Percentiles rank a stretch among this genome's conserved stretches.
Evolutionary conservation across 805 yeast species (phyloP).

Genomic region (Candida endomychidarum): DNA sequence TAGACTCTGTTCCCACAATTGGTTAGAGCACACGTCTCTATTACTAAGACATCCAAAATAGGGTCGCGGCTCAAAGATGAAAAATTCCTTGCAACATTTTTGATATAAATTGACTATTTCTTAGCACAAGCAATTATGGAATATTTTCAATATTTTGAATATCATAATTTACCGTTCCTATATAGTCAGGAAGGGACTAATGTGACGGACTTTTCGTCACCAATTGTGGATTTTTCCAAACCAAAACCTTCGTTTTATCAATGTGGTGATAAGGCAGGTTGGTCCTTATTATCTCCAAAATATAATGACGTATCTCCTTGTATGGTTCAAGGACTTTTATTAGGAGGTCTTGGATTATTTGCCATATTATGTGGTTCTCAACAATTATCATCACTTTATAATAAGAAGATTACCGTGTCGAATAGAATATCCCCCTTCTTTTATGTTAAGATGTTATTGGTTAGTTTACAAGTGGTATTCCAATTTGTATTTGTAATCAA

Average conservation of each 20-base stretch:
- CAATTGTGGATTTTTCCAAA: neutral
- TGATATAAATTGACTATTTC: neutral
- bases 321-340: conserved; percentile 53
- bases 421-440: conserved; percentile 40
- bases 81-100: too few relatives aligned
- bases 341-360: conserved; percentile 39
- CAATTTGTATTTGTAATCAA: conserved; percentile 22
- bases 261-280: conserved; percentile 39
- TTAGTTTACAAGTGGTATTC: conserved; percentile 38
- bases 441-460: conserved; percentile 41
- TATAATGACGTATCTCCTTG: conserved; percentile 61
- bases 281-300: conserved; percentile 37
- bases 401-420: conserved; percentile 21
- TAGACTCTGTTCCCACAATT: too few relatives aligned
- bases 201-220: too few relatives aligned
- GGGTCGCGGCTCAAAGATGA: too few relatives aligned
- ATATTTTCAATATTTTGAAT: conserved; percentile 16
- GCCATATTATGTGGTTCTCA: conserved; percentile 45
- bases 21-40: too few relatives aligned
- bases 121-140: too few relatives aligned
- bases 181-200: too few relatives aligned
- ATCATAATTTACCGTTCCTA: conserved; percentile 18
- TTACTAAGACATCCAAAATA: too few relatives aligned
- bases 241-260: conserved; percentile 7
- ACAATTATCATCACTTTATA: conserved; percentile 34